Evolutionary conservation across 768 basidiomycete genomes (phyloP).

Genomic region (Mycena galericulata): DNA sequence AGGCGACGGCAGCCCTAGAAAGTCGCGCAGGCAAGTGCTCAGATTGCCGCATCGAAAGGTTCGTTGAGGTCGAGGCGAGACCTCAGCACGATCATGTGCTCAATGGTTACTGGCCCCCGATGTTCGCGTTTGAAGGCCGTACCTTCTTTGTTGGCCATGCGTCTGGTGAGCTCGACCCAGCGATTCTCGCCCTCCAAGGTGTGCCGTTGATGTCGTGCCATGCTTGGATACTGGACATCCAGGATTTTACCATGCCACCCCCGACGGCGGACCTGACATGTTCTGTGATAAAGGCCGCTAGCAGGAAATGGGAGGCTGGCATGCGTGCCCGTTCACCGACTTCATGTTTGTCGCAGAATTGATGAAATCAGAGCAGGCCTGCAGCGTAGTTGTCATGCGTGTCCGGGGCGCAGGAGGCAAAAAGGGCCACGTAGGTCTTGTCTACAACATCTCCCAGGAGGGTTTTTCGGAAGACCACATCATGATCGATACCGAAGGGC

Average conservation of each 20-base stretch:
- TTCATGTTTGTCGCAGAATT: too few relatives aligned
- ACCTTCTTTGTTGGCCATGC: background rate
- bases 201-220: too few relatives aligned
- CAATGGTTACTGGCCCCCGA: background rate
- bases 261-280: background rate
- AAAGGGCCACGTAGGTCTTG: background rate
- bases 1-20: constrained; percentile 8
- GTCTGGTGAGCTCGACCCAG: background rate
- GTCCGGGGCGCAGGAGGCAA: too few relatives aligned
- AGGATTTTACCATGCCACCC: background rate
- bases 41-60: background rate
- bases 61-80: background rate
- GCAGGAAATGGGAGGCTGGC: too few relatives aligned
- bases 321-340: too few relatives aligned
- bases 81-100: background rate
- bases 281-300: constrained; percentile 42
- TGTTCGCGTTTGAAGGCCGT: background rate
- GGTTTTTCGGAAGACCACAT: background rate
- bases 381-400: too few relatives aligned
- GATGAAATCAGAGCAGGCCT: too few relatives aligned
- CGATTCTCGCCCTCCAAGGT: background rate
- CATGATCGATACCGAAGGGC: background rate
- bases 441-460: background rate
- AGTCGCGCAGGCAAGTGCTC: background rate
- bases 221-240: background rate